Evolutionary conservation across 768 basidiomycete genomes (phyloP), one percentile per base, ranked within the genome.

Genomic region (Suillus sp.): DNA sequence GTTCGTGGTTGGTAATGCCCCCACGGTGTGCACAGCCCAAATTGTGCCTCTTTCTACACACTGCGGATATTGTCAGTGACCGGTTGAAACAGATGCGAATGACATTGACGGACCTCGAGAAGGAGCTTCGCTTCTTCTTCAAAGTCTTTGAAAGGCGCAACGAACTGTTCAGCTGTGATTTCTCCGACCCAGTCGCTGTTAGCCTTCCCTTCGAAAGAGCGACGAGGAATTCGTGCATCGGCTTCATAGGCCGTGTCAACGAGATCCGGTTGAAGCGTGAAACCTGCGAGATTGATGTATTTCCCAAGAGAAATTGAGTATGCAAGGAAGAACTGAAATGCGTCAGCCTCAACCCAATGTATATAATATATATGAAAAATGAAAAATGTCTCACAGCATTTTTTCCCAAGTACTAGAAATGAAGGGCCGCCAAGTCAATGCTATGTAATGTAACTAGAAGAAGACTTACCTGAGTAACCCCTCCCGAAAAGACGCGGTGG

Each of bases 1-100:
- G 2, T 82, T 79, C 60, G 81, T 84, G 9, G 84, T 77, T 0
- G 76, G 76, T 25, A 91, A 71, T 7, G 86, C 82, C 59, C 78
- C 79, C 2, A 86, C 75, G 4, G 78, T 81, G 68, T 90, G 85
- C 35, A 92, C 81, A 0, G 86, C 87, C 90, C 90, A 91, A 42
- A 84, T 75, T 27, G 80, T 73, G 2, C 84, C 79, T 53, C 75
- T 78, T 4, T 84, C 81, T 25, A 84, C 77, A 65, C 84, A 85
- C 88, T 89, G 58, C 30, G 42, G 3, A 35, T 20, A 55, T 22
- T 66, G 50, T 65, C 66, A 54, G 35, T 35, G 25, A 62, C 4
- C 14, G 20, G 20, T n/a, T 20, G 22, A 20, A 59, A 55, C 40
- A n/a, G 59, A 50, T 34, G 51, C 32, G 32, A 48, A 22, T 7